A percentile compares a stretch with the other conserved stretches of the same genome.
phyloP scores from a whole-genome alignment of 2,329 filamentous ascomycete genomes.

The Coniochaeta sp. region DNA sequence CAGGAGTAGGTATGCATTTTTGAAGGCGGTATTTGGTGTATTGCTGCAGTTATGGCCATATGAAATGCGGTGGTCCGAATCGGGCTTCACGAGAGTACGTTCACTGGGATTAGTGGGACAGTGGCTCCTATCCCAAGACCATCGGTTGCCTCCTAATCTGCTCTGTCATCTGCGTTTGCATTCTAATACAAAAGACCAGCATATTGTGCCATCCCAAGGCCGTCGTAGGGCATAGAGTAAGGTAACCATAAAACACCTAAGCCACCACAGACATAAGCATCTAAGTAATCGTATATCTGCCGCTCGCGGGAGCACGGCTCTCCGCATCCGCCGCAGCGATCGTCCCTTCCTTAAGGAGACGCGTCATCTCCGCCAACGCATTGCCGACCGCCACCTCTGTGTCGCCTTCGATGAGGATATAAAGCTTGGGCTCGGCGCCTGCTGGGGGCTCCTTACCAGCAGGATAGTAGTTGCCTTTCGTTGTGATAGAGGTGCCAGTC shows the following conservation, averaged over 20 bases:
- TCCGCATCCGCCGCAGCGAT: constrained; percentile 85
- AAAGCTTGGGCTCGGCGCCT: constrained; percentile 82
- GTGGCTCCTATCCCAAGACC: background rate
- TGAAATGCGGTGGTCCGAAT: background rate
- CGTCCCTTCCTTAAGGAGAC: constrained; percentile 82
- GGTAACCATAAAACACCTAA: background rate
- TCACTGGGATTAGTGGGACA: background rate
- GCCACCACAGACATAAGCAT: background rate
- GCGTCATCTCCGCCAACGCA: constrained; percentile 84
- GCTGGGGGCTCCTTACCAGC: constrained; percentile 71
- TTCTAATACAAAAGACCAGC: background rate
- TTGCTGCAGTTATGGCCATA: background rate
- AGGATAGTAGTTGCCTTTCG: constrained; percentile 87
- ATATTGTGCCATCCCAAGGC: constrained; percentile 2
- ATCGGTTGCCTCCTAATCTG: background rate
- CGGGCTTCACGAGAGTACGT: background rate
- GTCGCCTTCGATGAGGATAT: constrained; percentile 95
- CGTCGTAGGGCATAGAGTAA: background rate
- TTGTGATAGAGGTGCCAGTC: constrained; percentile 93
- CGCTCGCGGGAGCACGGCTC: constrained; percentile 67
- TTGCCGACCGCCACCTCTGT: constrained; percentile 87
- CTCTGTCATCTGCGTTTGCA: background rate
- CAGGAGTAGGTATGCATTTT: background rate
- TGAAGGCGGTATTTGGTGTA: background rate
- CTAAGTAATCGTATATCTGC: constrained; percentile 80